A percentile compares a stretch with the other conserved stretches of the same genome.
phyloP scores from a whole-genome alignment of 768 basidiomycete genomes.

The Pleurotus platypus region DNA sequence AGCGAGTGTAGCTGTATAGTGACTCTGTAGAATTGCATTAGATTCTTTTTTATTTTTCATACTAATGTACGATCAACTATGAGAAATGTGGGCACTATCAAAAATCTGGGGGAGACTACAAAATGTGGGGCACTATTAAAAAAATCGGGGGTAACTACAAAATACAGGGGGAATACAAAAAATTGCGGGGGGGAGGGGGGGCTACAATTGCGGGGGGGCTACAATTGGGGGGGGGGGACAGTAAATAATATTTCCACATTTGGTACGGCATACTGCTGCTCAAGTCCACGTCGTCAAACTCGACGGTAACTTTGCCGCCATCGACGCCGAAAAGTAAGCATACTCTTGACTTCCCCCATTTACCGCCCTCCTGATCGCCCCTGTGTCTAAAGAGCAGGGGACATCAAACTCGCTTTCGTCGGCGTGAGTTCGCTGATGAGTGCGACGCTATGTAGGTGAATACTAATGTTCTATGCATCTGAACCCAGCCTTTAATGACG shows the following conservation, averaged over 20 bases:
- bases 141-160: no score
- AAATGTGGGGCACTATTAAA: no score
- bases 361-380: neutral
- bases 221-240: no score
- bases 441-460: constrained; percentile 8
- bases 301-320: constrained; percentile 27
- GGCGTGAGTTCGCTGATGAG: constrained; percentile 1
- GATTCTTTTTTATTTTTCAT: no score
- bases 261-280: no score
- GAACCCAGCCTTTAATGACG: neutral
- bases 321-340: constrained; percentile 15
- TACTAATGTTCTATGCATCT: neutral
- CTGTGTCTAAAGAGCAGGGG: neutral
- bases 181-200: no score
- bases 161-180: no score
- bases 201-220: no score
- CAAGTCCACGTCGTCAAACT: constrained; percentile 29
- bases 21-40: neutral
- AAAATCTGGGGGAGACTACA: no score
- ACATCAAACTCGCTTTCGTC: neutral
- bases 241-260: no score
- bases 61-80: no score
- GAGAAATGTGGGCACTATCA: no score
- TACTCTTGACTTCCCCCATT: neutral
- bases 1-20: neutral